Percentiles rank a stretch among this genome's conserved stretches.
These are phyloP conservation scores for Papiliotrema nemorosa DNA, from an alignment of 1,284 basidiomycete genomes.

Conservation along the genomic window DNA sequence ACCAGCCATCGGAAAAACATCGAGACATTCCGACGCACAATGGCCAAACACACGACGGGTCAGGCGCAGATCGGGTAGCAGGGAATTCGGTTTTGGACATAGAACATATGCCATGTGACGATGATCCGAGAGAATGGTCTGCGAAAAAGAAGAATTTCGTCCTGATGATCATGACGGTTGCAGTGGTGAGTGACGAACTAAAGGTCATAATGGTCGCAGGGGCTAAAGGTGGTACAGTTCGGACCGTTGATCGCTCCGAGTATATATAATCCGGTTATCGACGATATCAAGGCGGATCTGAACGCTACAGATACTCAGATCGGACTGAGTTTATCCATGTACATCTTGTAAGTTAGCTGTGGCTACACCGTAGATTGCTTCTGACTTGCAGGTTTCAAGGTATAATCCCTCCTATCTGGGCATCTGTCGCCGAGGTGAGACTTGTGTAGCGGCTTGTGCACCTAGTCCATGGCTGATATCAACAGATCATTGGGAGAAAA, in stretches of 20 bases:
- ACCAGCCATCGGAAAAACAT: background rate
- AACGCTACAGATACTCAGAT: slow-evolving; percentile 65
- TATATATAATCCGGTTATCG: slow-evolving; percentile 53
- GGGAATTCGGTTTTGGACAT: slow-evolving; percentile 53
- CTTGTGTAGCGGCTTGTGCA: background rate
- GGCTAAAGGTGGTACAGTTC: slow-evolving; percentile 55
- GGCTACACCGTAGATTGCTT: too few species aligned
- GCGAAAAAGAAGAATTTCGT: slow-evolving; percentile 57
- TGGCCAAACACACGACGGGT: background rate
- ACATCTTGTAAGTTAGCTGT: slow-evolving; percentile 57
- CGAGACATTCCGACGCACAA: background rate
- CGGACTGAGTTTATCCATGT: slow-evolving; percentile 68
- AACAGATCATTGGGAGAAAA: slow-evolving; percentile 68
- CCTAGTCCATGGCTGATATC: background rate
- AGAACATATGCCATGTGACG: slow-evolving; percentile 63
- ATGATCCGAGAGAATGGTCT: slow-evolving; percentile 77
- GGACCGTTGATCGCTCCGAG: slow-evolving; percentile 62
- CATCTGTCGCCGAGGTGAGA: slow-evolving; percentile 30
- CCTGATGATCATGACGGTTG: slow-evolving; percentile 32
- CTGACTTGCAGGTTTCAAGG: slow-evolving; percentile 41
- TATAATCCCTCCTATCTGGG: slow-evolving; percentile 40
- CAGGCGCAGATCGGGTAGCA: background rate
- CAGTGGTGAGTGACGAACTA: slow-evolving; percentile 23
- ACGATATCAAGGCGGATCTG: slow-evolving; percentile 62
- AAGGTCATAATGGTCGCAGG: background rate